Evolutionary conservation across 108 stramenopile species (phyloP).

Genomic region (Cafeteria roenbergensis): DNA sequence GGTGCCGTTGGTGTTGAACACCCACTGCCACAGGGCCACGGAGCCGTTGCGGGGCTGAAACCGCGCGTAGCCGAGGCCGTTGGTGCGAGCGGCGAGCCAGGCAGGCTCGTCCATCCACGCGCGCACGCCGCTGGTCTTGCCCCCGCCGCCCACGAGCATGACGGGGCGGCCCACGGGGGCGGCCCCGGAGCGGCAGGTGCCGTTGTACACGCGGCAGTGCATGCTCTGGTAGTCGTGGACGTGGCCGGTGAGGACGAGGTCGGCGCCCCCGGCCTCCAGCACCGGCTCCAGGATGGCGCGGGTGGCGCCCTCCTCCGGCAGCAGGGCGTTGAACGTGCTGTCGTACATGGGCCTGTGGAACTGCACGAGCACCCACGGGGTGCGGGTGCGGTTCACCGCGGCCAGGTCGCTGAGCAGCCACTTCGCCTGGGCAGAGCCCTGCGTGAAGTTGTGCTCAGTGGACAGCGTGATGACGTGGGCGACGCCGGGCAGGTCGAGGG

Average conservation of each 20-base stretch:
- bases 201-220: neutral
- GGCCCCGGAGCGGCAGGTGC: neutral
- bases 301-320: neutral
- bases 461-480: constrained; percentile 4
- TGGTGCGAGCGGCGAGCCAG: neutral
- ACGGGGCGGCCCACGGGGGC: too few relatives aligned
- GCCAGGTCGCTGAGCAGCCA: constrained; percentile 11
- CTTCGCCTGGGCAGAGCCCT: neutral
- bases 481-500: neutral
- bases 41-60: neutral
- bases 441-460: constrained; percentile 13
- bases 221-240: neutral
- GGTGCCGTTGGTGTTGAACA: too few relatives aligned
- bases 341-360: neutral
- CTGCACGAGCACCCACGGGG: neutral
- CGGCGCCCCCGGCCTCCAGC: neutral
- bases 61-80: neutral
- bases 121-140: neutral
- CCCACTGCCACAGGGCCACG: too few relatives aligned
- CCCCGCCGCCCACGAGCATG: neutral
- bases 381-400: constrained; percentile 3
- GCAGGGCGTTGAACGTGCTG: neutral
- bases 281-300: neutral
- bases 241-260: neutral
- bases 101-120: neutral